Evolutionary conservation across 257 asterid genomes (phyloP).

Genomic region (Solanum peruvianum): DNA sequence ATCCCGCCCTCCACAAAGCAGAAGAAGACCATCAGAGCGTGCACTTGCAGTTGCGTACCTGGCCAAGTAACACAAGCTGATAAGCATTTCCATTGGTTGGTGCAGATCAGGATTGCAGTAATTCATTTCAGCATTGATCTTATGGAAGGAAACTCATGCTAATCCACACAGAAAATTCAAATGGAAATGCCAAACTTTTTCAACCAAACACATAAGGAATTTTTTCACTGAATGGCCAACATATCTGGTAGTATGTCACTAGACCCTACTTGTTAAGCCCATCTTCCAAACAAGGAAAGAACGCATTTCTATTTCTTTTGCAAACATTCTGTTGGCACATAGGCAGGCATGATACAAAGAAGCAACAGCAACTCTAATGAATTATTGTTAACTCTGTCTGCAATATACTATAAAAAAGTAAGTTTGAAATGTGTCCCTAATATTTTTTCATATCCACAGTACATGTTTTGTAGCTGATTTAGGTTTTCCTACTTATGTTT

Average conservation of each 20-base stretch:
- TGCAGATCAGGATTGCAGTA: neutral
- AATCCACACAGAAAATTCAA: neutral
- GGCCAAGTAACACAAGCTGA: slow-evolving; percentile 7
- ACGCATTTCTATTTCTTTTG: neutral
- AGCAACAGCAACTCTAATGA: neutral
- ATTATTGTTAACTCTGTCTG: neutral
- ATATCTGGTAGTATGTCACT: neutral
- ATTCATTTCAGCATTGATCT: neutral
- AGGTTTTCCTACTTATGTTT: neutral
- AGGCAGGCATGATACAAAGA: neutral
- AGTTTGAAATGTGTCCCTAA: neutral
- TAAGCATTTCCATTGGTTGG: neutral
- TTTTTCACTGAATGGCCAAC: neutral
- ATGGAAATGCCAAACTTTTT: neutral
- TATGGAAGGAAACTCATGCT: neutral
- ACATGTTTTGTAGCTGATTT: neutral
- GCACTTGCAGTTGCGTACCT: slow-evolving; percentile 99
- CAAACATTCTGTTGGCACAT: neutral
- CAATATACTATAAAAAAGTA: neutral
- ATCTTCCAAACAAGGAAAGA: neutral
- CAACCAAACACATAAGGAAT: neutral
- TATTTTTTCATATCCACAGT: neutral
- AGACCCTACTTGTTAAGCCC: neutral
- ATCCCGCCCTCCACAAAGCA: slow-evolving; percentile 99
- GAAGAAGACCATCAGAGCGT: slow-evolving; percentile 98